These are phyloP conservation scores for Torulaspora maleeae DNA, from an alignment of 805 yeast species.

Conservation along the genomic window DNA sequence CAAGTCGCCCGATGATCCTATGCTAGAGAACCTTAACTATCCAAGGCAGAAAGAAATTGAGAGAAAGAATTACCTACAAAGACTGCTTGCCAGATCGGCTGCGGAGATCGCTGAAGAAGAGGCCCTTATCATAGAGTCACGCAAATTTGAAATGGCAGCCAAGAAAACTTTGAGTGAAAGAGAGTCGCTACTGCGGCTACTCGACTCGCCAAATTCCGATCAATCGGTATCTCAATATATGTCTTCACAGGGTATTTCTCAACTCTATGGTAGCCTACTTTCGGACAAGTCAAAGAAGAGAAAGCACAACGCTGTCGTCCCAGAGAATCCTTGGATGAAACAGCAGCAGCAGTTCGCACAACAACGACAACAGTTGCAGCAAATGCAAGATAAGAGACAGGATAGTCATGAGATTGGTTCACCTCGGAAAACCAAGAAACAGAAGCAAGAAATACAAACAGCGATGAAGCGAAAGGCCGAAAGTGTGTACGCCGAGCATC, in stretches of 20 bases:
- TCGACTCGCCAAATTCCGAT: conserved; percentile 83
- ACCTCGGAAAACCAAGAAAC: conserved; percentile 31
- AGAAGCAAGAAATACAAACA: conserved; percentile 31
- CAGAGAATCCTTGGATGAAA: conserved; percentile 44
- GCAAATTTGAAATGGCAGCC: conserved; percentile 87
- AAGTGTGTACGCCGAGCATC: conserved; percentile 34
- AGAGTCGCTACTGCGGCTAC: conserved; percentile 64
- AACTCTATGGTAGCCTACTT: conserved; percentile 75
- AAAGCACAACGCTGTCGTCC: conserved; percentile 39
- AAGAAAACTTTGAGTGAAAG: conserved; percentile 83
- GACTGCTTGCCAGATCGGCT: conserved; percentile 77
- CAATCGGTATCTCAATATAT: conserved; percentile 71
- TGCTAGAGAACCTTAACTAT: conserved; percentile 61
- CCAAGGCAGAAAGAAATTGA: conserved; percentile 68
- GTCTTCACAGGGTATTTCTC: conserved; percentile 85
- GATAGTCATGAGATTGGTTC: conserved; percentile 13
- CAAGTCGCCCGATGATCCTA: conserved; percentile 44
- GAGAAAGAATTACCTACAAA: conserved; percentile 74
- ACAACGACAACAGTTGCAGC: conserved; percentile 35
- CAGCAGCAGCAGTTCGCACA: conserved; percentile 41
- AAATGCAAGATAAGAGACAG: conserved; percentile 24
- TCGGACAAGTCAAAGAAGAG: conserved; percentile 56
- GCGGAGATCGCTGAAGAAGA: conserved; percentile 98
- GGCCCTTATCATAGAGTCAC: conserved; percentile 85
- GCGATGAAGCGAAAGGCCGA: conserved; percentile 32